Conservation (phyloP, 208 protist genomes). For the Crithidia brevicula region DNA sequence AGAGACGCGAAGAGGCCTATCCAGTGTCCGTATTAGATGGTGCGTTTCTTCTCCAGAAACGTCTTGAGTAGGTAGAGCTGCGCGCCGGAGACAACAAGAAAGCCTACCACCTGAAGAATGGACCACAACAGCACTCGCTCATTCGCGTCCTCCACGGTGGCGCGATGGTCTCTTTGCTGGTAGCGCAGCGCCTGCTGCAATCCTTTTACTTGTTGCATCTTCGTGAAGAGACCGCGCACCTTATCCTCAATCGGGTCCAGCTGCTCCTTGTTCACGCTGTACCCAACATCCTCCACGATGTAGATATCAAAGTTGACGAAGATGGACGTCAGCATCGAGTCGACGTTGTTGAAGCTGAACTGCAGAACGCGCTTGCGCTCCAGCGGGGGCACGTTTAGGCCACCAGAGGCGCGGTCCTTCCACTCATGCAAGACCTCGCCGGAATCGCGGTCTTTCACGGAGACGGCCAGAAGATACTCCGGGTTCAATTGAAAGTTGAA, state of each 20-base stretch:
- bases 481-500: constrained; percentile 51
- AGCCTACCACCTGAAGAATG: constrained; percentile 60
- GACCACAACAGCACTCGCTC: constrained; percentile 68
- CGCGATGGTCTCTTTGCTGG: constrained; percentile 67
- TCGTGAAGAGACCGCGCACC: constrained; percentile 33
- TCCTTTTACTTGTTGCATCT: neutral
- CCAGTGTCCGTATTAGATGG: constrained; percentile 34
- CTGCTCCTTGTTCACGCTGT: constrained; percentile 16
- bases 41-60: constrained; percentile 77
- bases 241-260: constrained; percentile 75
- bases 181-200: constrained; percentile 46
- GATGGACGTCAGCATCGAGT: constrained; percentile 29
- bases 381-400: neutral
- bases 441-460: neutral
- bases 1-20: neutral
- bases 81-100: constrained; percentile 56
- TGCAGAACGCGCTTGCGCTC: neutral
- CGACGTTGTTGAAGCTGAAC: constrained; percentile 58
- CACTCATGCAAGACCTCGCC: constrained; percentile 1
- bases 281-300: constrained; percentile 34
- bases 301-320: constrained; percentile 51
- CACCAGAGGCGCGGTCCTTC: neutral
- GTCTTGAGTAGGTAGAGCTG: constrained; percentile 81
- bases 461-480: constrained; percentile 15
- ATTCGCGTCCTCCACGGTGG: constrained; percentile 65